Evolutionary conservation across 495 filamentous ascomycete genomes (phyloP).

Genomic region (Tuber calosporum): DNA sequence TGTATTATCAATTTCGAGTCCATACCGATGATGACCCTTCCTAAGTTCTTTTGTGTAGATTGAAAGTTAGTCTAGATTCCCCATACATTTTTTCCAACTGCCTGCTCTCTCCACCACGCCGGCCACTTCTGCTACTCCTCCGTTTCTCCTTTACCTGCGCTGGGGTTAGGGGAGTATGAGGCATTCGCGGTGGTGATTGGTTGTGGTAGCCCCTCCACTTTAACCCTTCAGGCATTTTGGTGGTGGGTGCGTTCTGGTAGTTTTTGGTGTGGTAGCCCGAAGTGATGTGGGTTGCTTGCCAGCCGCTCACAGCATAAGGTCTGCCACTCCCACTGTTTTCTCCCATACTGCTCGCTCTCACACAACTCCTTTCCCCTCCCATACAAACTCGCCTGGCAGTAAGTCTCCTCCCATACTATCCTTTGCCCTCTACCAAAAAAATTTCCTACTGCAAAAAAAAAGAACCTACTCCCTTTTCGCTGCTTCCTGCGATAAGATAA

Average conservation of each 20-base stretch:
- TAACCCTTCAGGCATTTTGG: constrained; percentile 33
- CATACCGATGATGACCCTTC: constrained; percentile 16
- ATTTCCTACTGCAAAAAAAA: constrained; percentile 21
- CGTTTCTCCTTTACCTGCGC: constrained; percentile 19
- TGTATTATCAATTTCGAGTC: constrained; percentile 17
- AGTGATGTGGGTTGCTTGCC: constrained; percentile 34
- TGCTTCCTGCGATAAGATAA: constrained; percentile 39
- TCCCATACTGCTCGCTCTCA: constrained; percentile 38
- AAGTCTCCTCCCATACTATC: constrained; percentile 36
- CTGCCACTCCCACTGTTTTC: constrained; percentile 40
- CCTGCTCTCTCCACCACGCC: constrained; percentile 17
- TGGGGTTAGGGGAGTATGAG: constrained; percentile 33
- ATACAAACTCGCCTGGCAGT: constrained; percentile 39
- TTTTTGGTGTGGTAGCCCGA: constrained; percentile 36
- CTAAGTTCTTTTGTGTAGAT: constrained; percentile 8
- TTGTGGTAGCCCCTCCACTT: constrained; percentile 33
- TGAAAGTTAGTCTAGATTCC: background rate
- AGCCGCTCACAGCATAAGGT: constrained; percentile 42
- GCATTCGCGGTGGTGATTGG: constrained; percentile 30
- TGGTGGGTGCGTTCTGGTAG: constrained; percentile 27
- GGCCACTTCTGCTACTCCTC: constrained; percentile 5
- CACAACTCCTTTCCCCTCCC: constrained; percentile 34
- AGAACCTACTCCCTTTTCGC: constrained; percentile 15
- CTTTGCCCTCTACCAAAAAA: constrained; percentile 21
- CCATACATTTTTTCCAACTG: constrained; percentile 8